Conservation (phyloP, 768 basidiomycete genomes). For the Leccinum uliginosum region DNA sequence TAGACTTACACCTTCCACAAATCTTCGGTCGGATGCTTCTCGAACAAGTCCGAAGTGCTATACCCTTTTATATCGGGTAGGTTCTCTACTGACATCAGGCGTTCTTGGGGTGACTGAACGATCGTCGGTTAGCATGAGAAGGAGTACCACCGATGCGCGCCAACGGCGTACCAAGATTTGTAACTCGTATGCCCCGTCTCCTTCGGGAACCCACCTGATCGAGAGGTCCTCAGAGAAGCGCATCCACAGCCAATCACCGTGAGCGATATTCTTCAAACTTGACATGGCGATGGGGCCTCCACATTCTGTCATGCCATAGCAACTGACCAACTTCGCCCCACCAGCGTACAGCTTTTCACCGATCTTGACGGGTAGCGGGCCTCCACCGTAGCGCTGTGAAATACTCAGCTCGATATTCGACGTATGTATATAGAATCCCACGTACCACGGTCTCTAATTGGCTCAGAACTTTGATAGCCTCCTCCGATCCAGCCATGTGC, state of each 20-base stretch:
- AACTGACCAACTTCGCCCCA: constrained; percentile 30
- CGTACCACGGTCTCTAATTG: constrained; percentile 28
- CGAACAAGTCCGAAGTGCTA: constrained; percentile 40
- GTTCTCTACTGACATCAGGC: constrained; percentile 28
- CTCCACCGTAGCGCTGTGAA: constrained; percentile 36
- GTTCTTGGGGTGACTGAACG: neutral
- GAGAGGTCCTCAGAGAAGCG: constrained; percentile 19
- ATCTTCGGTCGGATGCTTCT: constrained; percentile 40
- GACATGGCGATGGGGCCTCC: constrained; percentile 7
- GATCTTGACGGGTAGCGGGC: constrained; percentile 31
- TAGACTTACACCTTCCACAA: constrained; percentile 33
- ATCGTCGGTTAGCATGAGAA: neutral
- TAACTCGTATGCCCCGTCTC: constrained; percentile 33
- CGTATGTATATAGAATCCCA: neutral
- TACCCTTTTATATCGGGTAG: constrained; percentile 37
- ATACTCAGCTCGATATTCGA: neutral
- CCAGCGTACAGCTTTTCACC: constrained; percentile 32
- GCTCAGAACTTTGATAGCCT: constrained; percentile 23
- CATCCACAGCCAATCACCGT: constrained; percentile 36
- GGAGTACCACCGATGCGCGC: neutral
- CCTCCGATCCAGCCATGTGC: constrained; percentile 29
- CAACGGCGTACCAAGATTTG: constrained; percentile 32
- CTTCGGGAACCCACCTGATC: constrained; percentile 30
- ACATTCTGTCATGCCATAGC: constrained; percentile 37
- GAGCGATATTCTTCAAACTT: constrained; percentile 9